These are phyloP conservation scores for Closterium sp. DNA, from an alignment of 139 green algal genomes.

Conservation along the genomic window DNA sequence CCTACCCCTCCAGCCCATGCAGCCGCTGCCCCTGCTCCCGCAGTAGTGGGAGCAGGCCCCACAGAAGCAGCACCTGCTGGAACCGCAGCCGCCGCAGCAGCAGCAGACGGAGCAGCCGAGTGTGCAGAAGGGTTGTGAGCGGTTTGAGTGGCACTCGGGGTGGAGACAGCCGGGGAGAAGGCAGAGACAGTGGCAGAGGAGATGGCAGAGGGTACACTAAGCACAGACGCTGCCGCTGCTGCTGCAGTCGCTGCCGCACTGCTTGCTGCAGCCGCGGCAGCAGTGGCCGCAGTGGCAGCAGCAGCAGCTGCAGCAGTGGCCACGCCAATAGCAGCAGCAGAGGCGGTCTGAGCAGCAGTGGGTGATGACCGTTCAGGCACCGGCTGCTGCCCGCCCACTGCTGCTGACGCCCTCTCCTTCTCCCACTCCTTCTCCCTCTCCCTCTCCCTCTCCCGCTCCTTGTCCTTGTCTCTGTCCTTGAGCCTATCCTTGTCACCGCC, in stretches of 20 bases:
- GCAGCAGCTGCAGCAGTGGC: background rate
- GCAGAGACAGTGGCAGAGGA: background rate
- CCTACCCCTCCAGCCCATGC: background rate
- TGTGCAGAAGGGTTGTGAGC: background rate
- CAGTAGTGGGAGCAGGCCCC: background rate
- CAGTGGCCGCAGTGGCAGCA: background rate
- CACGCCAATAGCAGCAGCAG: background rate
- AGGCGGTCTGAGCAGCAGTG: background rate
- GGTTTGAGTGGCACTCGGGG: no score
- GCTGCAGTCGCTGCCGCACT: background rate
- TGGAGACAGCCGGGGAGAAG: background rate
- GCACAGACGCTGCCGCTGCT: background rate
- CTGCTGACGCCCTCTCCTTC: slow-evolving; percentile 18
- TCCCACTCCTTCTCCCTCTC: background rate
- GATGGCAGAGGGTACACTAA: background rate
- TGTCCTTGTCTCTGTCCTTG: background rate
- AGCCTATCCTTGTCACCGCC: background rate
- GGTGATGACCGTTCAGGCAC: background rate
- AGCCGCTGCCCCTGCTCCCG: no score
- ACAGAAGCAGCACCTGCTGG: background rate
- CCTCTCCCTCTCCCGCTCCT: background rate
- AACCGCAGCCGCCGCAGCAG: background rate
- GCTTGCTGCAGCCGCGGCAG: background rate
- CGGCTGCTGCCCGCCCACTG: background rate
- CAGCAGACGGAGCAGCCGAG: background rate